Evolutionary conservation across 306 rosid species (phyloP), one percentile per base, ranked within the genome.

Genomic region (Lathyrus aphaca): DNA sequence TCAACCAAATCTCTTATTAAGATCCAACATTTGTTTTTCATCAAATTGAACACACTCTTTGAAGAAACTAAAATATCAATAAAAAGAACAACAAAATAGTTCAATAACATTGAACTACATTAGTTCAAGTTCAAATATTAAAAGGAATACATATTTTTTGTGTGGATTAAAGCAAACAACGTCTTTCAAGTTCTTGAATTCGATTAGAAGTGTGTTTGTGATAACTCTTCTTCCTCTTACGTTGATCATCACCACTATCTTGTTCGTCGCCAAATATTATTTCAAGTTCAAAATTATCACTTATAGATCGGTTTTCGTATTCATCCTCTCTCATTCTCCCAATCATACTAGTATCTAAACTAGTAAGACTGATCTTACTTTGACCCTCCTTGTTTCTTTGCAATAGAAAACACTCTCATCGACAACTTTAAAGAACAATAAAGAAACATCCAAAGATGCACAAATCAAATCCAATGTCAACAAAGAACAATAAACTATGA

Each of bases 31-130:
- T 74, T 95, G 99, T 79, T 95, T 95, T 64, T 95, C 97, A 77
- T 95, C 97, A 4, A 97, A 97, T 76, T 95, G 97, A 48, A 96
- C 97, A 70, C 89, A 89, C 75, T 91, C 95, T 86, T 88, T 89
- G 48, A 91, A 95, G 87, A 91, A 91, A 64, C 99, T 95, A 62
- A 77, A 29, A 18, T 9, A 48, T 1, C 37, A 72, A 76, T 9
- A 59, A 37, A 29, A 29, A 4, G 32, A 51, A 51, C 30, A 55
- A 4, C 65, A 5, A 74, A 68, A 68, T 38, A 51, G 63, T 12
- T 44, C 40, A 49, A 74, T 44, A 64, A 35, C 17, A 64, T 1
- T 23, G n/a, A 38, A 48, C 19, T 13, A 55, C 25, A 75, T 60
- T 7, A 30, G 19, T 3, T 15, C 1, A 11, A 21, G 11, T 11